Base-by-base conservation (phyloP, 83 land plant genomes). In the Larix sibirica region DNA sequence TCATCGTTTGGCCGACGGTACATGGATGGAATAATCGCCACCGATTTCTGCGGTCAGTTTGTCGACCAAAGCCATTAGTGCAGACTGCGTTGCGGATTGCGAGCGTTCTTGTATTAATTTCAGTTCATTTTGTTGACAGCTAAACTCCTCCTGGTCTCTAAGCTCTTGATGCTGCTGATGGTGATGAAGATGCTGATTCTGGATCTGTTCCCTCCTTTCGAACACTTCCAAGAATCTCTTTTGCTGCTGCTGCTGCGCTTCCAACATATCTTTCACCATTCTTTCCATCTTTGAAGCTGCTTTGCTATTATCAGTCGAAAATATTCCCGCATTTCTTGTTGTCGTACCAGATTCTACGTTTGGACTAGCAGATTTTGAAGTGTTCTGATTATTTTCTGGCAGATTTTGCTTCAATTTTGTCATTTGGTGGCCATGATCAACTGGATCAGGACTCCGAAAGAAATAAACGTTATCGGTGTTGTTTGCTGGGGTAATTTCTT, bases 41-140 rank as follows among this genome's bases (percentile, higher is more conserved):
- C 7, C 23, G 64, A 62, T 62, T 62, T 62, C 64, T 18, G 64
- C 64, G 1, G 64, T 18, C 20, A 62, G 64, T 62, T 62, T 62
- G 4, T 62, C 64, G 7, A 62, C 64, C 18, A 62, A 62, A 20
- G 64, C 64, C 64, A 62, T 62, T 18, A 62, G 23, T 18, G 64
- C 64, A 62, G 64, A 62, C 23, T 62, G 64, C 7, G 64, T 62
- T 18, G 23, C 64, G 7, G 64, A 62, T 6, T 62, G 64, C 23
- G 64, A 62, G 64, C 64, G 64, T 62, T 62, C 64, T 62, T 62
- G 64, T 4, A 62, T 62, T 18, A 62, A 62, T 62, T 62, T 62
- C 23, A 62, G 20, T n/a, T 18, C 23, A 6, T 62, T 62, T 62
- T 62, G 64, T 18, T 18, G 64, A 18, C 5, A 6, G 23, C 20